These are phyloP conservation scores for Rhizopogon vinicolor DNA, from an alignment of 768 basidiomycete species.

Conservation along the genomic window DNA sequence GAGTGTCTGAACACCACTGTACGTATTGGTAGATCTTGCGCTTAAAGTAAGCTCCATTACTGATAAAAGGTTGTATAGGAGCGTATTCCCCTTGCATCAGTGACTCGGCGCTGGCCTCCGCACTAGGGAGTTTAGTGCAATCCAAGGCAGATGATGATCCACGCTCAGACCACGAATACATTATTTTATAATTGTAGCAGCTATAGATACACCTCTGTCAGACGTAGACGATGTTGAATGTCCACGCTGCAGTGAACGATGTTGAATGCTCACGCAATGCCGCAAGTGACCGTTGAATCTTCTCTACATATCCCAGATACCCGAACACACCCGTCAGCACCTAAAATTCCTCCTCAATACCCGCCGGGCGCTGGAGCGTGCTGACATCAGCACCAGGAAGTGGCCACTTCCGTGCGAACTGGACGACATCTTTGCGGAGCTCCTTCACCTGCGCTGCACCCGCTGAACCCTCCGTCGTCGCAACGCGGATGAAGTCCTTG, in stretches of 20 bases:
- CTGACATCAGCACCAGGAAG: constrained; percentile 76
- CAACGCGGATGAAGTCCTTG: constrained; percentile 91
- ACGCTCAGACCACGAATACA: background rate
- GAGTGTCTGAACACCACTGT: too few relatives aligned
- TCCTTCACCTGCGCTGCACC: constrained; percentile 68
- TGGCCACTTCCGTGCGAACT: constrained; percentile 86
- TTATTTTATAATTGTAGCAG: background rate
- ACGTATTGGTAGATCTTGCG: too few relatives aligned
- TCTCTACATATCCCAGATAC: constrained; percentile 12
- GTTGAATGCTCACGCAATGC: constrained; percentile 17
- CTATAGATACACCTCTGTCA: constrained; percentile 23
- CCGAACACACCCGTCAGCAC: background rate
- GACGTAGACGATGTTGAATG: constrained; percentile 29
- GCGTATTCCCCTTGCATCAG: too few relatives aligned
- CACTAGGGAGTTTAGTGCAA: too few relatives aligned
- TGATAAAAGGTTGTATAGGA: too few relatives aligned
- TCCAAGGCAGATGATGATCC: too few relatives aligned
- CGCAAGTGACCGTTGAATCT: constrained; percentile 53
- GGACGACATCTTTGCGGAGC: constrained; percentile 74
- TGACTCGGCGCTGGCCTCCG: too few relatives aligned
- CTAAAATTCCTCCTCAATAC: constrained; percentile 52
- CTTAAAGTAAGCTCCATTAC: too few relatives aligned
- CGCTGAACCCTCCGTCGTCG: constrained; percentile 66
- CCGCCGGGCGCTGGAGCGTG: constrained; percentile 51
- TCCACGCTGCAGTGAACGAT: constrained; percentile 17